Base-by-base conservation (phyloP, 2,329 filamentous ascomycete species). In the Zymoseptoria pseudotritici region DNA sequence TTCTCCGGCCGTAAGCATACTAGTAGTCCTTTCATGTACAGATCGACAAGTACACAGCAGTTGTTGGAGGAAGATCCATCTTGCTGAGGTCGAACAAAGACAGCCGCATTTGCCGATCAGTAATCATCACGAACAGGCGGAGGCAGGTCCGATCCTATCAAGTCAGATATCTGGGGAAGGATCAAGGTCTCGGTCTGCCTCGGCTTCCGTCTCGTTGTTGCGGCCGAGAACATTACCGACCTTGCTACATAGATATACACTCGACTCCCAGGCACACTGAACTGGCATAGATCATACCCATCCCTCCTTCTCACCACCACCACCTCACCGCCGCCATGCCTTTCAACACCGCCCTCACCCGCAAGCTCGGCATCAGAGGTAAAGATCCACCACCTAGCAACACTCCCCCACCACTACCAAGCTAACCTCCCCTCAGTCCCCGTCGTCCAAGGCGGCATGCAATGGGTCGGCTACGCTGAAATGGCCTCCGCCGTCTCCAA, bases 371-470 rank as follows among this genome's bases (percentile, higher is more conserved):
- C 64, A 84, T 84, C 68, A 75, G 74, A 65, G 74, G 78, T 76
- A 65, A 46, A 53, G 2, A 52, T 20, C 10, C 24, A 53, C 20
- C 19, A 20, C 8, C 50, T 24, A 24, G 3, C 36, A 9, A 10
- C 13, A 10, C 7, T 21, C 24, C 5, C n/a, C n/a, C 19, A 17
- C 11, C n/a, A 46, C 13, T 20, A 54, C 22, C 26, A 54, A 13
- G 59, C 61, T 61, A 55, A 58, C 53, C 53, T 11, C 56, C 29
- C 53, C 53, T 58, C 68, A 89, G 87, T 93, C 65, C 90, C 90
- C 69, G 80, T 94, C 63, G 87, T 94, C 61, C 90, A 94, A 75
- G 90, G 90, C 73, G 90, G 90, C 70, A 93, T 94, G 89, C 86
- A 90, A 83, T 88, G 89, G 82, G 85, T 92, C 64, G 90, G 90